These are phyloP conservation scores for Logfia minima DNA, from an alignment of 129 eudicot species.

Conservation along the genomic window DNA sequence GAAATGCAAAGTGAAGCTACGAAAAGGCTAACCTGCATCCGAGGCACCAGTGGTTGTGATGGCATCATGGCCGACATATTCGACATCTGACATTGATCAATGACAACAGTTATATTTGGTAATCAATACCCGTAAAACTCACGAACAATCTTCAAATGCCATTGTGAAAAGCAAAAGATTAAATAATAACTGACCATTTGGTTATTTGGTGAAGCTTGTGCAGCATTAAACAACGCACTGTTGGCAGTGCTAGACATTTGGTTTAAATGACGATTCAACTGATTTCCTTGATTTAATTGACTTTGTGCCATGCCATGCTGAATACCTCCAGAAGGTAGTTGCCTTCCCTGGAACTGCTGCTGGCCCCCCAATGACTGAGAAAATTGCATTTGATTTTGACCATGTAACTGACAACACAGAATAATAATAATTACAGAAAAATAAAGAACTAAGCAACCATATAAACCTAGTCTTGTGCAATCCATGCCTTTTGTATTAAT, in stretches of 20 bases:
- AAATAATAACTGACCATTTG: conserved; percentile 64
- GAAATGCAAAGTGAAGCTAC: conserved; percentile 8
- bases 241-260: conserved; percentile 87
- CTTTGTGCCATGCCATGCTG: conserved; percentile 77
- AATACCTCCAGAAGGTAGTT: conserved; percentile 71
- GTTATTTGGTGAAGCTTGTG: conserved; percentile 78
- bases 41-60: conserved; percentile 73
- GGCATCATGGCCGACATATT: conserved; percentile 93
- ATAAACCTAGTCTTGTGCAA: neutral
- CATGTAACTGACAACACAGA: conserved; percentile 58
- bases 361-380: conserved; percentile 83
- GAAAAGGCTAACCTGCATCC: conserved; percentile 76
- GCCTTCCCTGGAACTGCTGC: conserved; percentile 88
- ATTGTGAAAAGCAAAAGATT: conserved; percentile 10
- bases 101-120: conserved; percentile 14
- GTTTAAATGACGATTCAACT: conserved; percentile 83
- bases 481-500: neutral
- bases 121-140: conserved; percentile 6
- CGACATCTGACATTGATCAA: conserved; percentile 58
- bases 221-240: conserved; percentile 85
- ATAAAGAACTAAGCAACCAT: conserved; percentile 3
- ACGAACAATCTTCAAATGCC: conserved; percentile 18
- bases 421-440: conserved; percentile 9
- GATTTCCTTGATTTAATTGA: conserved; percentile 86
- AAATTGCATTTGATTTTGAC: conserved; percentile 84